These are phyloP conservation scores for Colletotrichum spaethianum DNA, from an alignment of 2,329 filamentous ascomycete species.

Conservation along the genomic window DNA sequence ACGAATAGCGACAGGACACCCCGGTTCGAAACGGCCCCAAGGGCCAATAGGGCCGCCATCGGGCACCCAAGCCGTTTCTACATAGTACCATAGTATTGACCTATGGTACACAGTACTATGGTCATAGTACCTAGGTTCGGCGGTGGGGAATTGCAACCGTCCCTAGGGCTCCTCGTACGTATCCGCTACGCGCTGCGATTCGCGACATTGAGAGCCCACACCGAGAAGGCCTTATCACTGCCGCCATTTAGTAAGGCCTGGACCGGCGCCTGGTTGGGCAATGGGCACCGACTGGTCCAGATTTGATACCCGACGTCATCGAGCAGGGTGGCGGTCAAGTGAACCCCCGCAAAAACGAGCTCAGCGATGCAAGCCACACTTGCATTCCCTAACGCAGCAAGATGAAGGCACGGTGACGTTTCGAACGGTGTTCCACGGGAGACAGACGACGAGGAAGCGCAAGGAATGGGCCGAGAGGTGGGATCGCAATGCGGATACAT, in stretches of 20 bases:
- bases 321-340: constrained; percentile 36
- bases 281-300: constrained; percentile 18
- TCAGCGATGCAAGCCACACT: not conserved
- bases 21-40: not conserved
- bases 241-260: constrained; percentile 4
- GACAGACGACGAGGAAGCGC: not conserved
- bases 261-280: constrained; percentile 29
- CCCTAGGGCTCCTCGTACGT: constrained; percentile 14
- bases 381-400: not conserved
- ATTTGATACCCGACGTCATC: constrained; percentile 40
- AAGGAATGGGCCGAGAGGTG: constrained; percentile 11
- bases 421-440: constrained; percentile 2
- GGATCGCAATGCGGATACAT: not conserved
- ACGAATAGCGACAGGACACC: constrained; percentile 14
- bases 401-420: constrained; percentile 8
- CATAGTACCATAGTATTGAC: no score
- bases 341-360: constrained; percentile 19
- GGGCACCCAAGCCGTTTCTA: constrained; percentile 30
- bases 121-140: no score
- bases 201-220: not conserved
- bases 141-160: constrained; percentile 25
- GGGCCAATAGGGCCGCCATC: constrained; percentile 38
- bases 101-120: no score
- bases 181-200: not conserved
- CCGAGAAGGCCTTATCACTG: constrained; percentile 19